Base-by-base conservation (phyloP, 1,284 basidiomycete species). In the Apiotrichum porosum region DNA sequence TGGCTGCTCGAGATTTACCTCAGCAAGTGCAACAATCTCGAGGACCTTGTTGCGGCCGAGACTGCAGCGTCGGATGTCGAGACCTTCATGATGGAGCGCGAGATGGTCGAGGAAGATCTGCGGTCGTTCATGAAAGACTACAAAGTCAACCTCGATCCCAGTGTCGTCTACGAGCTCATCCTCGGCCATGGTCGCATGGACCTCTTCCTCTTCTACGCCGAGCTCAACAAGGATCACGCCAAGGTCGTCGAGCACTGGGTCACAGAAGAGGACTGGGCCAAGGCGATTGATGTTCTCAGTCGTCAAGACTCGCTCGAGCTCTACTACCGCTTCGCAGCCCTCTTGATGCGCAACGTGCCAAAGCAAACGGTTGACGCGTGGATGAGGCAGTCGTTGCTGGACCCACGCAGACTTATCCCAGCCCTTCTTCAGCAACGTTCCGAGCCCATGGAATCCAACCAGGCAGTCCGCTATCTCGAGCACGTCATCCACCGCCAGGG, bases 1-100 rank as follows among this genome's bases (percentile, higher is more conserved):
- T 99, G 95, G 95, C 83, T 98, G 8, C 85, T 95, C 24, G 95
- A 99, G 71, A 92, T 98, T 58, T 97, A 93, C 68, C 81, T 99
- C 19, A 87, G 85, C 73, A 97, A 95, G 76, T 91, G 91, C 70
- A 94, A 97, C 64, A 88, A 94, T 57, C 78, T 97, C 40, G 95
- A 99, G 66, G 95, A 98, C 64, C 66, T 74, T 15, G 63, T 75
- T 17, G 73, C 75, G 0, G 75, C 92, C 0, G 88, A 92, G 71
- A 85, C 84, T 1, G 81, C 86, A 3, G 85, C 85, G 3, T 83
- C 86, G 43, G 88, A 95, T 57, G 85, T 88, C 6, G 86, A 92
- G 46, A 94, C 92, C 63, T 75, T 97, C 32, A 79, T 82, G 43
- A 79, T 85, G 4, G 92, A 97, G 69, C 81, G 85, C 38, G 76